These are phyloP conservation scores for Helicosporidium sp. DNA, from an alignment of 139 green algal species.

Conservation along the genomic window DNA sequence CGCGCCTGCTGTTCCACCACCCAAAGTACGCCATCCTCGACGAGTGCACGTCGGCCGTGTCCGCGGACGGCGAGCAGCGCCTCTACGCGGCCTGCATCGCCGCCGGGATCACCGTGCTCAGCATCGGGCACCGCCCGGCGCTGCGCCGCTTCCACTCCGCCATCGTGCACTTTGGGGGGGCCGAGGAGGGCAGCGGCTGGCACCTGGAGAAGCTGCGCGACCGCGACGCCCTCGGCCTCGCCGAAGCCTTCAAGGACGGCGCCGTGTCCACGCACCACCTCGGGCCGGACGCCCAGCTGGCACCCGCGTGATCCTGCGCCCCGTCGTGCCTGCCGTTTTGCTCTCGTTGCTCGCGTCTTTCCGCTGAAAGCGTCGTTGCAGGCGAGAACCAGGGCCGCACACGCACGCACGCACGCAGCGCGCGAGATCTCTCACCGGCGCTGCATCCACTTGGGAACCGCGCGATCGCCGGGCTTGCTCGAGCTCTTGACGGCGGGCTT, in stretches of 20 bases:
- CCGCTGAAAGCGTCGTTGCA: not conserved
- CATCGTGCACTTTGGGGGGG: constrained; percentile 18
- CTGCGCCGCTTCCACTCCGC: constrained; percentile 31
- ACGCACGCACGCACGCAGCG: too few species aligned
- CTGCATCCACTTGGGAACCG: too few species aligned
- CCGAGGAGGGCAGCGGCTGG: constrained; percentile 4
- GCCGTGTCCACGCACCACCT: not conserved
- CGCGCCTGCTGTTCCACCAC: constrained; percentile 67
- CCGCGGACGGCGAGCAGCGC: constrained; percentile 39
- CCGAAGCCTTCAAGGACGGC: not conserved
- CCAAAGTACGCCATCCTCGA: constrained; percentile 21
- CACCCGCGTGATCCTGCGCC: not conserved
- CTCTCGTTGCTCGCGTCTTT: not conserved
- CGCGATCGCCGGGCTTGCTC: too few species aligned
- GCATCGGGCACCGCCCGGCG: constrained; percentile 65
- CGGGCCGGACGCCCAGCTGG: not conserved
- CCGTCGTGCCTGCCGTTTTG: not conserved
- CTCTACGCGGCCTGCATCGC: constrained; percentile 41
- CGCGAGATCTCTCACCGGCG: too few species aligned
- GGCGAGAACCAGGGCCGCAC: too few species aligned
- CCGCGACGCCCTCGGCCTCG: constrained; percentile 8
- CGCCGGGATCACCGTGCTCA: constrained; percentile 69
- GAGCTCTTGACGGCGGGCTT: too few species aligned
- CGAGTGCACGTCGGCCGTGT: constrained; percentile 73
- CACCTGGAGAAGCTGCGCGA: constrained; percentile 4